A percentile compares a stretch with the other conserved stretches of the same genome.
Evolutionary conservation across 306 rosid genomes (phyloP).

Genomic region (Acmispon strigosus): DNA sequence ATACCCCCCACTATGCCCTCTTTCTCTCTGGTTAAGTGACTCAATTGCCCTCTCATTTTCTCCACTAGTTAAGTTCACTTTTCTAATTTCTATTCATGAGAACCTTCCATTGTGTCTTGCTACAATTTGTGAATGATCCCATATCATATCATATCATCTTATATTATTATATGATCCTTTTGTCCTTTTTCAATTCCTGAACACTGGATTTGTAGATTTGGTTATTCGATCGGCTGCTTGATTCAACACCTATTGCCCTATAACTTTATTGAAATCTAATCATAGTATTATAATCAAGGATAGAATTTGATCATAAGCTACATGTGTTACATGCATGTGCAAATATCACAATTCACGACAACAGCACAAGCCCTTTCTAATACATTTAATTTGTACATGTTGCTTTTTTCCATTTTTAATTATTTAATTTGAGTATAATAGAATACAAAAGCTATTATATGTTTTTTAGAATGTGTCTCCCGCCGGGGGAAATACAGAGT

Average conservation of each 20-base stretch:
- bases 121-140: constrained; percentile 11
- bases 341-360: constrained; percentile 19
- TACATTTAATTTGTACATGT: constrained; percentile 20
- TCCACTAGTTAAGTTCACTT: not conserved
- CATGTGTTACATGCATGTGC: constrained; percentile 25
- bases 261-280: constrained; percentile 6
- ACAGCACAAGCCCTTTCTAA: constrained; percentile 4
- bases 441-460: not conserved
- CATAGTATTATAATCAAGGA: not conserved
- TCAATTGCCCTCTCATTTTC: not conserved
- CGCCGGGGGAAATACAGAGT: not conserved
- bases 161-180: not conserved
- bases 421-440: not conserved
- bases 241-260: not conserved
- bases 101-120: not conserved
- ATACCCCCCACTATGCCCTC: constrained; percentile 27
- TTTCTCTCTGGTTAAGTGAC: not conserved
- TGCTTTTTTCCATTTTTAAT: not conserved
- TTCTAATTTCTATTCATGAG: not conserved
- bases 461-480: not conserved
- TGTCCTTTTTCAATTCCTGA: not conserved
- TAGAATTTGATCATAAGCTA: not conserved
- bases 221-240: constrained; percentile 14
- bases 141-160: not conserved
- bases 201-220: constrained; percentile 1